Evolutionary conservation across 768 basidiomycete genomes (phyloP), one percentile per base, ranked within the genome.

Genomic region (Panaeolus papilionaceus): DNA sequence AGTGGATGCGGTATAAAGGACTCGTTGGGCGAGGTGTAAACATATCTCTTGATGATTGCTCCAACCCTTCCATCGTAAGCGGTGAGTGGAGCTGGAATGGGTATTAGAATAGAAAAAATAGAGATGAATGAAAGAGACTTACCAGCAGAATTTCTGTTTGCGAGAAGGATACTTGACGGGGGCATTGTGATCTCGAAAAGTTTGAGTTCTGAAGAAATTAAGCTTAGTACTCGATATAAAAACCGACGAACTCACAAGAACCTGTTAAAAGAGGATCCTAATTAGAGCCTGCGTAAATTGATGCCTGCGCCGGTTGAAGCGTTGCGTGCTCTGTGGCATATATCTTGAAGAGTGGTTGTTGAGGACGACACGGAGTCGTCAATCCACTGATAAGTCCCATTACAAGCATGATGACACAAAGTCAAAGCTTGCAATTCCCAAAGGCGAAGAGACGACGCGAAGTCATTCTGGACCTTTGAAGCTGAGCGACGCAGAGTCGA

Each of bases 21-120:
- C 14, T 66, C 58, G 45, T 66, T 66, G 1, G 61, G 65, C 14
- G 65, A 44, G 4, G 65, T 66, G 12, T 45, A 66, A 20, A 66
- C 54, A 14, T 58, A 58, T 1, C 16, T 58, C 40, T 45, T 45
- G 2, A 66, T 37, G 37, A 62, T 38, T 12, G 58, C 40, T 7
- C 58, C 65, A 62, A 45, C 65, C 65, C 23, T 66, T n/a, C 58
- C 65, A 40, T 66, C 65, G 14, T 61, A 66, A 4, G 65, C 58
- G 8, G 40, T 61, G 20, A 66, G 42, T 11, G 39, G 40, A 44
- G 23, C 65, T 66, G 12, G 12, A 10, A 9, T 9, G 9, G 4
- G 4, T 4, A 33, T 58, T 58, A 58, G 11, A 28, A 28, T 26
- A 10, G 5, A 23, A 18, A 7, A 16, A 10, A 6, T 58, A 28